A percentile compares a stretch with the other conserved stretches of the same genome.
Conservation (phyloP, 1,284 basidiomycete genomes). For the Waitea zeae region DNA sequence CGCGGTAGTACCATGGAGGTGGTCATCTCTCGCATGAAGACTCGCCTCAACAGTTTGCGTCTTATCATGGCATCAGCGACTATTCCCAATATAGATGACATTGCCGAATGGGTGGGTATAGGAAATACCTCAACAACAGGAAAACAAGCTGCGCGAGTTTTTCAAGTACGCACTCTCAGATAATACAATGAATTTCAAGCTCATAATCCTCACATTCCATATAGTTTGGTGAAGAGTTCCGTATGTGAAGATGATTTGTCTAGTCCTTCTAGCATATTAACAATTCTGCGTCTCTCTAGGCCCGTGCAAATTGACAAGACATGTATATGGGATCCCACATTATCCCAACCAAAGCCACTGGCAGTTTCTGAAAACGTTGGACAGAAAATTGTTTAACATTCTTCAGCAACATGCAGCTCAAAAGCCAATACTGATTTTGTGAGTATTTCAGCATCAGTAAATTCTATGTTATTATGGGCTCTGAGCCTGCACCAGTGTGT, state of each 20-base stretch:
- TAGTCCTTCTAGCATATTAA: background rate
- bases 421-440: slow-evolving; percentile 72
- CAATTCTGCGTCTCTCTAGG: no score
- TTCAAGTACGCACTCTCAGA: slow-evolving; percentile 32
- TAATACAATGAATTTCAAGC: background rate
- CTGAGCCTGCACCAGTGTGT: no score
- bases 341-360: slow-evolving; percentile 63
- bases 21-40: slow-evolving; percentile 83
- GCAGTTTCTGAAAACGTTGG: slow-evolving; percentile 55
- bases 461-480: no score
- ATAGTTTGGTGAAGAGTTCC: slow-evolving; percentile 83
- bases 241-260: slow-evolving; percentile 13
- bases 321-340: slow-evolving; percentile 47
- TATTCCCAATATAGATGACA: slow-evolving; percentile 83
- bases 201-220: background rate
- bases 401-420: slow-evolving; percentile 54
- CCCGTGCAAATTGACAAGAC: slow-evolving; percentile 64
- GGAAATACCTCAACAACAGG: slow-evolving; percentile 9
- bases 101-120: slow-evolving; percentile 78
- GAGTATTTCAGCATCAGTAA: background rate
- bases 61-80: slow-evolving; percentile 89
- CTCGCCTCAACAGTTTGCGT: slow-evolving; percentile 48
- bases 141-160: slow-evolving; percentile 41
- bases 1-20: slow-evolving; percentile 89
- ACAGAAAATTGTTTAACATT: slow-evolving; percentile 55